Percentiles rank a stretch among this genome's conserved stretches.
Evolutionary conservation across 805 yeast species (phyloP).

Genomic region (Scheffersomyces ergatensis): DNA sequence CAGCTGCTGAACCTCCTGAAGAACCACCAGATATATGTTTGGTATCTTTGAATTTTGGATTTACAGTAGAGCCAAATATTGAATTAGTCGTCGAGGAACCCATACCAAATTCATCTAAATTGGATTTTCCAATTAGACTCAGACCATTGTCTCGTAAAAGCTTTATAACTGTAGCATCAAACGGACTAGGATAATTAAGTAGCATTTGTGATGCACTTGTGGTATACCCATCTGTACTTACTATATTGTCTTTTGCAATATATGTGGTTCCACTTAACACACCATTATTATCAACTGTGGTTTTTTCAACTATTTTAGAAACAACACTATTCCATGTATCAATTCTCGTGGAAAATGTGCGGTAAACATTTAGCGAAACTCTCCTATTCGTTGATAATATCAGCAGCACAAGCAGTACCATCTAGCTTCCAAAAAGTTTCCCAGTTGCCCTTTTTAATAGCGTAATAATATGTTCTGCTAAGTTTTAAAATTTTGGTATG

Average conservation of each 20-base stretch:
- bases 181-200: constrained; percentile 65
- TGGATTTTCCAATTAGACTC: constrained; percentile 71
- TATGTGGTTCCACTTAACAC: constrained; percentile 10
- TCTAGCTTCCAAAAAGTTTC: no score
- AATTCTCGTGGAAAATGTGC: constrained; percentile 10
- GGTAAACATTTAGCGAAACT: background rate
- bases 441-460: no score
- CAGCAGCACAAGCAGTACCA: no score
- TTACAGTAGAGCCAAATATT: constrained; percentile 53
- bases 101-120: constrained; percentile 98
- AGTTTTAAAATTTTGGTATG: no score
- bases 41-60: constrained; percentile 39
- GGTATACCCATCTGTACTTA: constrained; percentile 60
- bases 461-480: no score
- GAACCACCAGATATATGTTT: constrained; percentile 75
- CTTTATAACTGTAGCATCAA: constrained; percentile 68
- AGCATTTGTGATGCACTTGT: constrained; percentile 78
- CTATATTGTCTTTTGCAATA: constrained; percentile 71
- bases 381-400: background rate
- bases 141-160: constrained; percentile 55
- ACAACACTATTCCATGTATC: constrained; percentile 15
- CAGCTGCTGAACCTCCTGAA: constrained; percentile 94
- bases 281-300: background rate
- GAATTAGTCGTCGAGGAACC: constrained; percentile 71
- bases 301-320: background rate